Evolutionary conservation across 768 basidiomycete genomes (phyloP).

Genomic region (Phlebiopsis flavidoalba): DNA sequence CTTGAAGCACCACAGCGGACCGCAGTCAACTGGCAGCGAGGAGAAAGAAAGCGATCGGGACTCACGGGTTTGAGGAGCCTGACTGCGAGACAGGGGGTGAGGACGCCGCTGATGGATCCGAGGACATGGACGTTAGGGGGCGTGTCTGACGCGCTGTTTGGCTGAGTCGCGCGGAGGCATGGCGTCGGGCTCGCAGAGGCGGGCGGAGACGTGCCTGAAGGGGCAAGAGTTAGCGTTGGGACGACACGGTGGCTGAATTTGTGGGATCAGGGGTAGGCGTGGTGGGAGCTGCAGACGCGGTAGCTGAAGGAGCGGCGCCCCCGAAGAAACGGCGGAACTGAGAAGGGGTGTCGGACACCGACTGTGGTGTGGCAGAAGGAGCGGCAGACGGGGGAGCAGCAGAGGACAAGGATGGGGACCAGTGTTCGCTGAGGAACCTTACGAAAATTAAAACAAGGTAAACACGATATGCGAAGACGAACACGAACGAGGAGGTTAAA

Average conservation of each 20-base stretch:
- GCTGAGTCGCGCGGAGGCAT: constrained; percentile 6
- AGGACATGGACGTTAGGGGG: not conserved
- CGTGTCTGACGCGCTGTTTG: not conserved
- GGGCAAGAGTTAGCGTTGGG: not conserved
- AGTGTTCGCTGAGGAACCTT: not conserved
- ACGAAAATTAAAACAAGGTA: not conserved
- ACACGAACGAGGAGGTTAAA: not conserved
- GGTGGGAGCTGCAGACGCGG: constrained; percentile 15
- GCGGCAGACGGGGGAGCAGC: not conserved
- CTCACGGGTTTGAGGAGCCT: not conserved
- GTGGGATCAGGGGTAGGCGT: not conserved
- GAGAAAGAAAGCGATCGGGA: not conserved
- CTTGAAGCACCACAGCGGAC: not conserved
- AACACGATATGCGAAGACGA: not conserved
- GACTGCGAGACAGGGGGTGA: not conserved
- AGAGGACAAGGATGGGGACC: not conserved
- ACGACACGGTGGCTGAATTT: constrained; percentile 8
- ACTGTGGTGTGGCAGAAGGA: not conserved
- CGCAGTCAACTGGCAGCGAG: not conserved
- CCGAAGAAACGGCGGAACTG: constrained; percentile 15
- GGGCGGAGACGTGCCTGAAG: not conserved
- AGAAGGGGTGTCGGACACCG: constrained; percentile 1
- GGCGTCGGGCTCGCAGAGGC: constrained; percentile 8
- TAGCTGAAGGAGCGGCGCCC: constrained; percentile 14
- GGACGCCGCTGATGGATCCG: not conserved